Conservation (phyloP, 805 yeast species). For the Candida easanensis region DNA sequence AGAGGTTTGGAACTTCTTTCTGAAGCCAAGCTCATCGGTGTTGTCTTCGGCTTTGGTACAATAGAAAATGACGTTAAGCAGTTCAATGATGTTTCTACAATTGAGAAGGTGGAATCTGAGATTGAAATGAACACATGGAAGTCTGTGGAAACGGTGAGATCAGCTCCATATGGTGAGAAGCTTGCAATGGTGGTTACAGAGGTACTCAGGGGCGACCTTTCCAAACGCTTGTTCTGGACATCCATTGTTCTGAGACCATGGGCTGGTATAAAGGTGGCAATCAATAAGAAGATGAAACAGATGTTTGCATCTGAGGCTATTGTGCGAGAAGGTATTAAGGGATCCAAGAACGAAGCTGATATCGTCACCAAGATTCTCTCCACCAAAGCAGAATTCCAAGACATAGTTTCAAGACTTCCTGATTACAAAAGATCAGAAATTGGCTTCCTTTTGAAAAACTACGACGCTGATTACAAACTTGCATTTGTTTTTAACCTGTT, state of each 20-base stretch:
- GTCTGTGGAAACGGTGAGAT: constrained; percentile 4
- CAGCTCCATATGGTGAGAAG: neutral
- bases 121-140: constrained; percentile 24
- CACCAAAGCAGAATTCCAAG: constrained; percentile 27
- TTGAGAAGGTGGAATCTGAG: constrained; percentile 6
- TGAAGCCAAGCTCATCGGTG: constrained; percentile 50
- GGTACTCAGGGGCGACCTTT: constrained; percentile 2
- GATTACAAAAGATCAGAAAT: constrained; percentile 48
- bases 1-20: constrained; percentile 62
- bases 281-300: constrained; percentile 37
- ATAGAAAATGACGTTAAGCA: constrained; percentile 21
- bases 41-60: constrained; percentile 48
- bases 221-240: constrained; percentile 35
- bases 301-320: constrained; percentile 45
- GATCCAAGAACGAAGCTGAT: constrained; percentile 55
- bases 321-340: constrained; percentile 67
- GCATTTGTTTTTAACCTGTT: constrained; percentile 32
- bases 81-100: constrained; percentile 17
- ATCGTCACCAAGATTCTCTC: constrained; percentile 45
- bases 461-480: constrained; percentile 50
- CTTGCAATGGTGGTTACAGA: neutral
- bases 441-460: constrained; percentile 57
- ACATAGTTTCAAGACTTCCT: constrained; percentile 28
- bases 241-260: constrained; percentile 50
- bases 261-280: constrained; percentile 34